Evolutionary conservation across 441 rosid genomes (phyloP).

Genomic region (Gossypium laxum): DNA sequence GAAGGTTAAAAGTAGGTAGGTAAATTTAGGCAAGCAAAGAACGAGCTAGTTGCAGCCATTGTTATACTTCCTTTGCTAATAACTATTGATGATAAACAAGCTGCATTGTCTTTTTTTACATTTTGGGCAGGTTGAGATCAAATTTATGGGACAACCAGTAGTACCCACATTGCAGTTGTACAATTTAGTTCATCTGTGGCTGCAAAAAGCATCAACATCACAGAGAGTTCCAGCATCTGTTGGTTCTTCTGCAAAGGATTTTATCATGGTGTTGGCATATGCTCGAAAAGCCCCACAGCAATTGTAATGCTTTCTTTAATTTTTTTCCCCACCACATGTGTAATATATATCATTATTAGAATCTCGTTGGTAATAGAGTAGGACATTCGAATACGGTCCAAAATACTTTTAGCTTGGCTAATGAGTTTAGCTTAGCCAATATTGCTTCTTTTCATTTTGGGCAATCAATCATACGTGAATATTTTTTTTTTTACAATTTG

Average conservation of each 20-base stretch:
- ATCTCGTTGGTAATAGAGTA: slow-evolving; percentile 1
- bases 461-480: not conserved
- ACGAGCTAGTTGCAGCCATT: not conserved
- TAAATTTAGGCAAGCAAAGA: not conserved
- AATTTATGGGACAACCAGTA: slow-evolving; percentile 73
- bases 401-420: too few species aligned
- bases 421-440: too few species aligned
- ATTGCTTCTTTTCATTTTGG: too few species aligned
- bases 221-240: slow-evolving; percentile 43
- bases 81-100: not conserved
- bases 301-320: slow-evolving; percentile 6
- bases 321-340: slow-evolving; percentile 9
- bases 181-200: slow-evolving; percentile 65
- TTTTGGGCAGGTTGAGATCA: slow-evolving; percentile 63
- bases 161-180: slow-evolving; percentile 56
- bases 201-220: slow-evolving; percentile 43
- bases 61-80: not conserved
- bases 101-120: not conserved
- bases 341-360: not conserved
- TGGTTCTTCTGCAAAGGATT: slow-evolving; percentile 84
- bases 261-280: slow-evolving; percentile 71
- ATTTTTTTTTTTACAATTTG: not conserved
- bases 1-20: not conserved
- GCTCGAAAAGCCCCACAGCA: slow-evolving; percentile 42
- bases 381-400: not conserved